These are phyloP conservation scores for Daldinia vernicosa DNA, from an alignment of 495 filamentous ascomycete genomes.

Conservation along the genomic window DNA sequence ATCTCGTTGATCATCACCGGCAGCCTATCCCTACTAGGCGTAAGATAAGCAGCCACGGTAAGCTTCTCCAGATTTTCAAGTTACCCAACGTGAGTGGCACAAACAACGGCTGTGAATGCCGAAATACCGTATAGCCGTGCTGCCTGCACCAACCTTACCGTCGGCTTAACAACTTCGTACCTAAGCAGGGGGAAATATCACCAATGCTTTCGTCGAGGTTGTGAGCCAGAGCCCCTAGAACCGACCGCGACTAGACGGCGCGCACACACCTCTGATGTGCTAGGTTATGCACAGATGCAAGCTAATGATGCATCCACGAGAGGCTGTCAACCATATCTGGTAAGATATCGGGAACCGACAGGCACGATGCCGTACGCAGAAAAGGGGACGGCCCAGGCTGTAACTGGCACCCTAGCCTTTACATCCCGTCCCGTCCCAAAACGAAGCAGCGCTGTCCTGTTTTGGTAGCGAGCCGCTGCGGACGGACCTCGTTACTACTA, in stretches of 20 bases:
- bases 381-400: conserved; percentile 16
- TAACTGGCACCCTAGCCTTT: conserved; percentile 24
- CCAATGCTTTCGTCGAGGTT: conserved; percentile 19
- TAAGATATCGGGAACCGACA: conserved; percentile 26
- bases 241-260: conserved; percentile 10
- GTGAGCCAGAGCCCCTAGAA: conserved; percentile 24
- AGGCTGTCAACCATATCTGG: conserved; percentile 21
- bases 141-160: conserved; percentile 30
- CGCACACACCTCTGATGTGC: conserved; percentile 10
- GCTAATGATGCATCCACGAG: conserved; percentile 21
- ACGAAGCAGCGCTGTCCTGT: conserved; percentile 10
- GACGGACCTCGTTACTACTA: conserved; percentile 36
- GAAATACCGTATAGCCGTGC: conserved; percentile 23
- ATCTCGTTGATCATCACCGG: conserved; percentile 28
- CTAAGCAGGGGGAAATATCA: not conserved
- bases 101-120: conserved; percentile 20
- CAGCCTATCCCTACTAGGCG: conserved; percentile 16
- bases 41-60: conserved; percentile 29
- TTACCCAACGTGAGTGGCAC: conserved; percentile 13
- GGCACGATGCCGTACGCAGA: conserved; percentile 27
- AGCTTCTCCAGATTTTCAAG: conserved; percentile 16
- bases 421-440: conserved; percentile 31
- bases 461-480: conserved; percentile 33
- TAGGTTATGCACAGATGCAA: conserved; percentile 14
- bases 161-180: conserved; percentile 1